These are phyloP conservation scores for Apiotrichum brassicae DNA, from an alignment of 1,284 basidiomycete species.

Conservation along the genomic window DNA sequence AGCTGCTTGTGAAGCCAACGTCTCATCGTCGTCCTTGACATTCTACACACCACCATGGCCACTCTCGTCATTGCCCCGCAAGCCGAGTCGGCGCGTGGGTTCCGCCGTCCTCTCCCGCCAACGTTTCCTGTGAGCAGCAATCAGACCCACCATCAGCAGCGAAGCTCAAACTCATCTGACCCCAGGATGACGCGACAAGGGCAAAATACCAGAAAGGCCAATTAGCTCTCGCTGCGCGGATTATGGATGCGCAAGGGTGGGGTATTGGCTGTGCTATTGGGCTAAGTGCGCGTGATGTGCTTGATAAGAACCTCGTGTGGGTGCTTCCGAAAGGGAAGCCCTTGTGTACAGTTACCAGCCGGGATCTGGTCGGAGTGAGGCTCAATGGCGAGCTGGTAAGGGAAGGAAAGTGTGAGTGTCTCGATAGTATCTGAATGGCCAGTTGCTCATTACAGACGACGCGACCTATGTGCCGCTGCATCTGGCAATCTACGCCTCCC, in stretches of 20 bases:
- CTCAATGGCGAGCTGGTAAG: slow-evolving; percentile 4
- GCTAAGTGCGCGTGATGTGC: slow-evolving; percentile 21
- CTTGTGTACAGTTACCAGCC: slow-evolving; percentile 14
- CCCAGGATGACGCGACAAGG: slow-evolving; percentile 13
- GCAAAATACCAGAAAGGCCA: slow-evolving; percentile 19
- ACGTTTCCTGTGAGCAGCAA: slow-evolving; percentile 14
- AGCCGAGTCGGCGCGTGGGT: slow-evolving; percentile 2
- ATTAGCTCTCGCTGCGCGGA: slow-evolving; percentile 23
- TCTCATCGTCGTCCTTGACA: too few relatives aligned
- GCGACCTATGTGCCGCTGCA: slow-evolving; percentile 18
- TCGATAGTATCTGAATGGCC: neutral
- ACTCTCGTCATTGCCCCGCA: neutral
- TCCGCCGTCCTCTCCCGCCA: slow-evolving; percentile 21
- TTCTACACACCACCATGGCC: neutral
- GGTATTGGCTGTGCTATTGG: slow-evolving; percentile 21
- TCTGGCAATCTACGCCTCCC: slow-evolving; percentile 21
- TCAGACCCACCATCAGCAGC: neutral
- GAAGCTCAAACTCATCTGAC: neutral
- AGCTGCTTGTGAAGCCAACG: too few relatives aligned
- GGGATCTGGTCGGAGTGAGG: slow-evolving; percentile 18
- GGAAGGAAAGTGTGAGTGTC: slow-evolving; percentile 7
- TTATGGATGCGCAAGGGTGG: slow-evolving; percentile 25
- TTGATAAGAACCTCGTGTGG: slow-evolving; percentile 17
- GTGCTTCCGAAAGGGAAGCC: slow-evolving; percentile 21
- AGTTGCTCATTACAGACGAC: slow-evolving; percentile 14